Percentiles rank a stretch among this genome's conserved stretches.
Evolutionary conservation across 1,139 yeast genomes (phyloP).

Genomic region (Hanseniaspora uvarum): DNA sequence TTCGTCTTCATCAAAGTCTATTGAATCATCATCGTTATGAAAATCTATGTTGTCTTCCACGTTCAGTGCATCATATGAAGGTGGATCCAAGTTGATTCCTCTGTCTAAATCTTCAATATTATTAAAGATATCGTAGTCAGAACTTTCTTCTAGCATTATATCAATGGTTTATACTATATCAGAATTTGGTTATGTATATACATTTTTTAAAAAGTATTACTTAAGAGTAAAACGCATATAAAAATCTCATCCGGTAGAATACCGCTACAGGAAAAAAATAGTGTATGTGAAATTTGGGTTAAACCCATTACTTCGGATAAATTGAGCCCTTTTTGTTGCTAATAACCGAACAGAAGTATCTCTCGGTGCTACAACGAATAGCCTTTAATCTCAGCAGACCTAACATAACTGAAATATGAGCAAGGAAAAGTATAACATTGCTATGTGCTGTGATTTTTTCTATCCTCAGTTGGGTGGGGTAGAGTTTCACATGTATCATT

Average conservation of each 20-base stretch:
- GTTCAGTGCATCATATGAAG: conserved; percentile 3
- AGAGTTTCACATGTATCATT: conserved; percentile 85
- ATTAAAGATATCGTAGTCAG: conserved; percentile 13
- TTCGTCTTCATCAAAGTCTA: conserved; percentile 2
- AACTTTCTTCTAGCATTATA: conserved; percentile 20
- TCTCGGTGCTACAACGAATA: too few relatives aligned
- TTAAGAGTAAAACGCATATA: too few relatives aligned
- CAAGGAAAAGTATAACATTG: conserved; percentile 12
- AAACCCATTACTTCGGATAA: too few relatives aligned
- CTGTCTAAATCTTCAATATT: conserved; percentile 8
- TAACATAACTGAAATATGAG: not conserved
- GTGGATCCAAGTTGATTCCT: conserved; percentile 15
- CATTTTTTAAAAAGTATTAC: not conserved
- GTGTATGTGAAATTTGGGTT: too few relatives aligned
- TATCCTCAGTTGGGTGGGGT: conserved; percentile 98
- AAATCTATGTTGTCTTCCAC: not conserved
- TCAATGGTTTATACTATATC: not conserved
- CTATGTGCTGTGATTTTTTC: conserved; percentile 91
- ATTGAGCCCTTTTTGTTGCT: too few relatives aligned
- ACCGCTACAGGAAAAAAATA: too few relatives aligned
- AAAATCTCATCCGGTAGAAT: too few relatives aligned
- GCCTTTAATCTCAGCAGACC: too few relatives aligned
- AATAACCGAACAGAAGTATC: not conserved
- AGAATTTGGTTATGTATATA: not conserved
- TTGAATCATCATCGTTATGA: not conserved